Conservation (phyloP, 2,329 filamentous ascomycete genomes). For the Clonostachys byssicola region DNA sequence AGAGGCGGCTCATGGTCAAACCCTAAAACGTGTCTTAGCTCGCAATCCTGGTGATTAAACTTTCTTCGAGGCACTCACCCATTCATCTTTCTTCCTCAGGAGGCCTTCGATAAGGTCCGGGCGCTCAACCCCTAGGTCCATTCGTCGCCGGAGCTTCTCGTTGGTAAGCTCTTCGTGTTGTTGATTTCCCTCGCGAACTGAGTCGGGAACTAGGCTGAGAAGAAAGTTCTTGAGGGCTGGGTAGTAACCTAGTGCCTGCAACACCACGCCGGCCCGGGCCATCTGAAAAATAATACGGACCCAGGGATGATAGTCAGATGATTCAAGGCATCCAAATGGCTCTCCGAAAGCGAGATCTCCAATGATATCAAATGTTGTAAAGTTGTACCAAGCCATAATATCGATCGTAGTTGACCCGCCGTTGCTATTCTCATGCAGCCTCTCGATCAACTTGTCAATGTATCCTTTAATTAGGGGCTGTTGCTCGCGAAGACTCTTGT, state of each 20-base stretch:
- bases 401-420: constrained; percentile 4
- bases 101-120: constrained; percentile 11
- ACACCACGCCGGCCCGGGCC: neutral
- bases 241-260: neutral
- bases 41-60: neutral
- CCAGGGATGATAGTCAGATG: constrained; percentile 9
- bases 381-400: constrained; percentile 14
- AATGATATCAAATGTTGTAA: constrained; percentile 1
- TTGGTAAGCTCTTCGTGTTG: constrained; percentile 1
- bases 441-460: constrained; percentile 14
- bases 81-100: constrained; percentile 8
- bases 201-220: constrained; percentile 4
- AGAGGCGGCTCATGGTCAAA: constrained; percentile 4
- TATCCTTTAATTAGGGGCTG: constrained; percentile 19
- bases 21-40: neutral
- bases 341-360: constrained; percentile 16
- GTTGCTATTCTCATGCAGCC: constrained; percentile 4
- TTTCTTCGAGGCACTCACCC: constrained; percentile 1
- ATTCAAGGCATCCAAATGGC: constrained; percentile 6
- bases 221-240: constrained; percentile 1
- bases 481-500: constrained; percentile 19
- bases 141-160: constrained; percentile 5
- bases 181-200: neutral
- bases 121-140: constrained; percentile 5
- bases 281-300: constrained; percentile 1